Percentiles rank a stretch among this genome's conserved stretches.
Evolutionary conservation across 805 yeast species (phyloP).

Genomic region (Scheffersomyces lignosus): DNA sequence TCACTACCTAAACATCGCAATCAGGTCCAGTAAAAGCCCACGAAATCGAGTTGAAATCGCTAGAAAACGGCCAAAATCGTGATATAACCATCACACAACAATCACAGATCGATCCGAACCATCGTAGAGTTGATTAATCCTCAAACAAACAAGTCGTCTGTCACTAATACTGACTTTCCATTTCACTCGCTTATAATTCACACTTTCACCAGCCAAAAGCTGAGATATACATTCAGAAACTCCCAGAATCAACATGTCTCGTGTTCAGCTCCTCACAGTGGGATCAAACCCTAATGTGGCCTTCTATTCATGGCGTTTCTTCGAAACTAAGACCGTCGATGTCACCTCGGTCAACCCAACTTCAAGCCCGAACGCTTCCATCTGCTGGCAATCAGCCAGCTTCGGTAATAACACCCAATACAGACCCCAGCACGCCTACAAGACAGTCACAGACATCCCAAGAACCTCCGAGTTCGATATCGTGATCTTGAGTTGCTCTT

Average conservation of each 20-base stretch:
- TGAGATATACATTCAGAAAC: background rate
- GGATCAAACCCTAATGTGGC: slow-evolving; percentile 60
- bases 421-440: slow-evolving; percentile 16
- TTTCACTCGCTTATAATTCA: too few relatives aligned
- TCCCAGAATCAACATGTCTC: slow-evolving; percentile 1
- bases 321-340: slow-evolving; percentile 38
- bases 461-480: slow-evolving; percentile 26
- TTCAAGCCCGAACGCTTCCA: slow-evolving; percentile 11
- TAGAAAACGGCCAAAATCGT: too few relatives aligned
- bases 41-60: too few relatives aligned
- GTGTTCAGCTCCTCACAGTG: slow-evolving; percentile 23
- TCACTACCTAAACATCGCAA: too few relatives aligned
- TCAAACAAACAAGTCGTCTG: too few relatives aligned
- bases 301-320: slow-evolving; percentile 60
- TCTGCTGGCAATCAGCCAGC: slow-evolving; percentile 18
- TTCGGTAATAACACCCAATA: slow-evolving; percentile 11
- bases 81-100: too few relatives aligned
- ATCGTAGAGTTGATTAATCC: too few relatives aligned
- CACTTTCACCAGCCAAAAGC: too few relatives aligned
- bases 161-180: too few relatives aligned
- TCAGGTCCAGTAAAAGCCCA: too few relatives aligned
- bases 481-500: slow-evolving; percentile 32
- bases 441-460: slow-evolving; percentile 10
- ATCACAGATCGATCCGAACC: too few relatives aligned
- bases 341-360: slow-evolving; percentile 41